Percentiles rank a stretch among this genome's conserved stretches.
These are phyloP conservation scores for Hevea brasiliensis DNA, from an alignment of 345 rosid genomes.

Conservation along the genomic window DNA sequence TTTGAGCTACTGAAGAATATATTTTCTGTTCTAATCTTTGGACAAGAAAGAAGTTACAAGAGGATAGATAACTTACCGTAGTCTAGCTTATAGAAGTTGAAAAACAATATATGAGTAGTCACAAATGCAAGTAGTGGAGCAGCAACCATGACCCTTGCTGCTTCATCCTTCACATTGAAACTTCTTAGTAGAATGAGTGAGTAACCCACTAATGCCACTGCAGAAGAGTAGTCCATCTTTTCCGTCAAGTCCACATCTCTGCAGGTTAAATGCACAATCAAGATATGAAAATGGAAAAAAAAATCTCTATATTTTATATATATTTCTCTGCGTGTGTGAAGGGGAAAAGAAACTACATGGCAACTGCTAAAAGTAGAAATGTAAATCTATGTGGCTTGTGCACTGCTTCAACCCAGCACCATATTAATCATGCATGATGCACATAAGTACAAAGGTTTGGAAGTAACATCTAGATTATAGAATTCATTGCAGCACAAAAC, in stretches of 20 bases:
- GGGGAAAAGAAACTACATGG: neutral
- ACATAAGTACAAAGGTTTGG: neutral
- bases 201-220: conserved; percentile 68
- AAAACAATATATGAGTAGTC: conserved; percentile 76
- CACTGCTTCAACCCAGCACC: neutral
- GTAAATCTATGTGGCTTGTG: neutral
- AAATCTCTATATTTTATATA: neutral
- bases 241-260: conserved; percentile 86
- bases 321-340: neutral
- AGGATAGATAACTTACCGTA: conserved; percentile 46
- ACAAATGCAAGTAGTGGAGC: conserved; percentile 80
- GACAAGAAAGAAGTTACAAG: neutral
- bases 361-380: neutral
- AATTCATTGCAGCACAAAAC: neutral
- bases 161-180: conserved; percentile 64
- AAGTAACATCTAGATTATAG: neutral
- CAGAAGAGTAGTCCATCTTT: conserved; percentile 81
- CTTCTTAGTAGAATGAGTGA: conserved; percentile 60
- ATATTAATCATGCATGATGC: neutral
- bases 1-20: neutral
- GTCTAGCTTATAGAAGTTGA: conserved; percentile 74
- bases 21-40: neutral
- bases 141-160: conserved; percentile 82
- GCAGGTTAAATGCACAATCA: conserved; percentile 23
- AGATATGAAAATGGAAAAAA: neutral